phyloP scores from a whole-genome alignment of 495 filamentous ascomycete species.

The Cryomyces minteri region DNA sequence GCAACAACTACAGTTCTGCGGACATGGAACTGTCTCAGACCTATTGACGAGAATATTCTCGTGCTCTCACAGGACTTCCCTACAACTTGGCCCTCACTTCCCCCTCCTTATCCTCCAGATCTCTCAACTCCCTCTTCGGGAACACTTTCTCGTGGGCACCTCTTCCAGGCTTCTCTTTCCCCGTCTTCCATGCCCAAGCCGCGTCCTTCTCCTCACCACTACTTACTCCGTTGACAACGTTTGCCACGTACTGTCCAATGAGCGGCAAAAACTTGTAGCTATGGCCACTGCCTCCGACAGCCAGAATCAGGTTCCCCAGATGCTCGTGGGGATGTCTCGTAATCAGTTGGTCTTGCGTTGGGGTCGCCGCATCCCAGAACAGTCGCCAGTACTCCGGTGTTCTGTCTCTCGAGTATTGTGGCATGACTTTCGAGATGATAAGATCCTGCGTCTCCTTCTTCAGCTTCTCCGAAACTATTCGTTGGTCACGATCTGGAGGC shows the following conservation, averaged over 20 bases:
- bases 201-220: conserved; percentile 18
- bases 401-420: conserved; percentile 5
- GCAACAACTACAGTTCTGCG: too few species aligned
- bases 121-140: conserved; percentile 6
- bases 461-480: conserved; percentile 8
- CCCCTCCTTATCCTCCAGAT: conserved; percentile 3
- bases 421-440: conserved; percentile 8
- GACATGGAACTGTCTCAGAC: too few species aligned
- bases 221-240: conserved; percentile 3
- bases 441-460: conserved; percentile 8
- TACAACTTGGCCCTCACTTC: not conserved
- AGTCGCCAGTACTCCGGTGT: conserved; percentile 16
- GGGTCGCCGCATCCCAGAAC: conserved; percentile 17
- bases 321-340: conserved; percentile 13
- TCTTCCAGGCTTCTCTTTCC: conserved; percentile 1
- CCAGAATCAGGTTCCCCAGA: conserved; percentile 17
- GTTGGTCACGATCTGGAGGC: conserved; percentile 10
- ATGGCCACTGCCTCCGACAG: conserved; percentile 15
- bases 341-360: conserved; percentile 10
- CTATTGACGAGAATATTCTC: too few species aligned
- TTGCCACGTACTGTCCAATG: conserved; percentile 10
- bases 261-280: conserved; percentile 17
- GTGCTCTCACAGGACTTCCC: too few species aligned
- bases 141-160: conserved; percentile 12
- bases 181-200: conserved; percentile 20